Evolutionary conservation across 768 basidiomycete genomes (phyloP), one percentile per base, ranked within the genome.

Genomic region (Boletus fagicola): DNA sequence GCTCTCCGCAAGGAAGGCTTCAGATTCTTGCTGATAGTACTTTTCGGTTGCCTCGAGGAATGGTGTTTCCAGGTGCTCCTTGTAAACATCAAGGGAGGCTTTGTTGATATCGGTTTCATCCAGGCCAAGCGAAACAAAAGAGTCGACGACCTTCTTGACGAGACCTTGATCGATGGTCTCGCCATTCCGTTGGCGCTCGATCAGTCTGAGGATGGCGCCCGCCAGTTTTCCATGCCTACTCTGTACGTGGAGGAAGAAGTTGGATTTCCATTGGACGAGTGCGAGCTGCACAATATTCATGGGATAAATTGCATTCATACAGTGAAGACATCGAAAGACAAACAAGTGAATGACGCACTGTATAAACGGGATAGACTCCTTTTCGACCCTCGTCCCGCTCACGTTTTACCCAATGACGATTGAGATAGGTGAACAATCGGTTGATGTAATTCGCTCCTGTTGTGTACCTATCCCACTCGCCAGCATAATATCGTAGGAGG

Each of bases 361-460:
- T 99, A 70, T 98, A 98, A 20, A 99, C 92, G 1, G 86, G 87
- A 75, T 98, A 98, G 22, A 98, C 90, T 43, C 87, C 89, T 74
- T 92, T 95, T 65, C 95, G 80, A 16, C 97, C 97, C 72, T 98
- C 96, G 65, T 98, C 96, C 68, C 95, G 85, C 72, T 99, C 97
- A 51, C 96, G 83, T 77, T 95, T 96, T 44, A 99, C 96, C 97
- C 97, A 99, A 75, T 98, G 94, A 22, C 96, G 92, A 75, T 99
- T 98, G 56, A 99, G 82, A 76, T 98, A 98, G 3, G 93, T 95
- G 78, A 98, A 98, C 36, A 99, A 76, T 54, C 96, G 89, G 72
- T 98, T 96, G 75, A 98, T 93, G 71, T 97, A 98, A 69, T 92
- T 94, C 1, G 96, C 95, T 47, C 96, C 96, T 3, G 88, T 96